Conservation (phyloP, 176 grass and related monocot species). For the Zoysia pacifica region DNA sequence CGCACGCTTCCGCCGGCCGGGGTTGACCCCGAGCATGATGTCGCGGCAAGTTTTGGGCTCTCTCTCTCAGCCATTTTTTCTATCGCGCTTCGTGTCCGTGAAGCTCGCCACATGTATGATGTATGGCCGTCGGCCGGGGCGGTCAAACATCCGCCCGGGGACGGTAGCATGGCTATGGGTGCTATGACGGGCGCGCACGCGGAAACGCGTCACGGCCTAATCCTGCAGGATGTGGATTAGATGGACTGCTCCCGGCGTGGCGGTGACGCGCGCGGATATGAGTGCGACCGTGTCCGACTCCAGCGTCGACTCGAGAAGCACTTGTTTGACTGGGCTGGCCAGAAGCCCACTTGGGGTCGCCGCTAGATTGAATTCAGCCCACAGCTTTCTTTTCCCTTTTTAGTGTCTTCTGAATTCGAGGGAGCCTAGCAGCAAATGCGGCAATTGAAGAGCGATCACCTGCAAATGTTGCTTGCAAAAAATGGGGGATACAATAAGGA, state of each 20-base stretch:
- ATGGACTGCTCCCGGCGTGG: not conserved
- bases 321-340: not conserved
- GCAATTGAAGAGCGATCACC: no score
- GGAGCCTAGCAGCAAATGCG: no score
- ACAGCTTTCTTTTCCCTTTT: not conserved
- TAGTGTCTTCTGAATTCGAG: not conserved
- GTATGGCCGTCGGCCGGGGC: no score
- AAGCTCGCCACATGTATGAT: not conserved
- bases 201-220: slow-evolving; percentile 36
- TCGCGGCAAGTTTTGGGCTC: not conserved
- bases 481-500: no score
- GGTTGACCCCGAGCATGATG: not conserved
- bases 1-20: no score
- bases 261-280: slow-evolving; percentile 11
- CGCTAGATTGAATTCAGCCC: not conserved
- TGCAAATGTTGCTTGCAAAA: no score
- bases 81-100: not conserved
- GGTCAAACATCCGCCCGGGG: slow-evolving; percentile 17
- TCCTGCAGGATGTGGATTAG: not conserved
- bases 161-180: not conserved
- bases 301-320: not conserved
- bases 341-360: not conserved
- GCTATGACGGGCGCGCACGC: not conserved
- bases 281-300: not conserved
- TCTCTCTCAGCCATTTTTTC: not conserved